These are phyloP conservation scores for Mycena alexandri DNA, from an alignment of 768 basidiomycete species.

Conservation along the genomic window DNA sequence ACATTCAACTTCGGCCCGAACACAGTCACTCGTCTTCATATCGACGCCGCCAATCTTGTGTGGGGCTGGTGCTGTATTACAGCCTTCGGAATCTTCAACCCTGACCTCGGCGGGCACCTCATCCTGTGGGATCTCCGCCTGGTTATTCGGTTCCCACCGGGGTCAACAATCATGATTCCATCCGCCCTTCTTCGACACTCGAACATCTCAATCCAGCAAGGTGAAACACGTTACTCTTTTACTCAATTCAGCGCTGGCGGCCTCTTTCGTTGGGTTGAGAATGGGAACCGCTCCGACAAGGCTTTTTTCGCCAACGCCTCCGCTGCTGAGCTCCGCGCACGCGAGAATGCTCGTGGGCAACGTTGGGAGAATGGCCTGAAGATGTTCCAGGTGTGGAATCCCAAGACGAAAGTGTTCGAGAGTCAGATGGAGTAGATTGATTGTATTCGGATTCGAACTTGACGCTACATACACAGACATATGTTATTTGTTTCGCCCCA, in stretches of 20 bases:
- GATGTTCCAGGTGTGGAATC: too few relatives aligned
- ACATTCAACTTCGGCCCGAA: constrained; percentile 13
- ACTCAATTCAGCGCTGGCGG: constrained; percentile 11
- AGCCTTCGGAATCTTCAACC: constrained; percentile 3
- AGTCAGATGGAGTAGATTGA: neutral
- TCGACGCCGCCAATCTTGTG: constrained; percentile 6
- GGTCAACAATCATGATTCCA: constrained; percentile 15
- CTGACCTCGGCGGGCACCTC: neutral
- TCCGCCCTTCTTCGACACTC: constrained; percentile 18
- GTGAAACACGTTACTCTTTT: constrained; percentile 10
- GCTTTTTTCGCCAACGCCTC: neutral
- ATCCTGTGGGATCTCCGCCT: too few relatives aligned
- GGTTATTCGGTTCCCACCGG: too few relatives aligned
- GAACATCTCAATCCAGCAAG: constrained; percentile 5
- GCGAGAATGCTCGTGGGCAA: neutral
- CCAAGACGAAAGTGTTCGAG: neutral
- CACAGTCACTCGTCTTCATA: neutral
- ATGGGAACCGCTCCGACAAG: constrained; percentile 3
- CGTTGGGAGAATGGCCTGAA: constrained; percentile 1
- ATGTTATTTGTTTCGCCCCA: too few relatives aligned
- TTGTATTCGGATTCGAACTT: too few relatives aligned
- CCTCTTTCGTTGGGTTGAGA: constrained; percentile 16
- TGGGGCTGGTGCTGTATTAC: constrained; percentile 26
- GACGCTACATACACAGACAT: too few relatives aligned
- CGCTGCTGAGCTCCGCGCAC: neutral